Conservation (phyloP, 2,329 filamentous ascomycete species). For the Triangularia setosa region DNA sequence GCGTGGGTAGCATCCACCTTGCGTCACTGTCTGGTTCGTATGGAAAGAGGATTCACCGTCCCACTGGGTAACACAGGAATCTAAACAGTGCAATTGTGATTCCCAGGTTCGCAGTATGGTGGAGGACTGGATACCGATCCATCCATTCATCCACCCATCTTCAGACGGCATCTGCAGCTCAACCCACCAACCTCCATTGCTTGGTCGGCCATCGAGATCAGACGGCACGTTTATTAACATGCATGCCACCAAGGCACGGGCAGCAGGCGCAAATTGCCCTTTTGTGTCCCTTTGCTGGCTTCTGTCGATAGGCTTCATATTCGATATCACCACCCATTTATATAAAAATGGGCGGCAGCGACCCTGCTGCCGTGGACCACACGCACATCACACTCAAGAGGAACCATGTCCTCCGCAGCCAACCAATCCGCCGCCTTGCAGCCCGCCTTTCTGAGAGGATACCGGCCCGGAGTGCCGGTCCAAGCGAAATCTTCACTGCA, state of each 20-base stretch:
- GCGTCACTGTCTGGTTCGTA: conserved; percentile 5
- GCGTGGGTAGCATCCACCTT: conserved; percentile 9
- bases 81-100: neutral
- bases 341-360: conserved; percentile 7
- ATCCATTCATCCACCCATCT: neutral
- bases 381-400: conserved; percentile 9
- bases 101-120: neutral
- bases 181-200: neutral
- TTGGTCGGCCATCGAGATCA: neutral
- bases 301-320: neutral
- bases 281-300: neutral
- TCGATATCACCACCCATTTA: neutral
- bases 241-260: neutral
- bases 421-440: conserved; percentile 14
- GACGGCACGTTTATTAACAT: neutral
- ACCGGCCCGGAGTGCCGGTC: conserved; percentile 23
- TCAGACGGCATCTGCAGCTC: neutral
- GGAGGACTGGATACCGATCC: neutral
- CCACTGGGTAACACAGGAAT: conserved; percentile 2
- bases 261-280: neutral
- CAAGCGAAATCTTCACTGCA: conserved; percentile 17
- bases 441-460: conserved; percentile 17
- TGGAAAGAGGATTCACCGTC: conserved; percentile 8
- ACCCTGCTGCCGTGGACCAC: conserved; percentile 1
- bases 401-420: conserved; percentile 3